Base-by-base conservation (phyloP, 257 asterid genomes). In the Rauvolfia tetraphylla region DNA sequence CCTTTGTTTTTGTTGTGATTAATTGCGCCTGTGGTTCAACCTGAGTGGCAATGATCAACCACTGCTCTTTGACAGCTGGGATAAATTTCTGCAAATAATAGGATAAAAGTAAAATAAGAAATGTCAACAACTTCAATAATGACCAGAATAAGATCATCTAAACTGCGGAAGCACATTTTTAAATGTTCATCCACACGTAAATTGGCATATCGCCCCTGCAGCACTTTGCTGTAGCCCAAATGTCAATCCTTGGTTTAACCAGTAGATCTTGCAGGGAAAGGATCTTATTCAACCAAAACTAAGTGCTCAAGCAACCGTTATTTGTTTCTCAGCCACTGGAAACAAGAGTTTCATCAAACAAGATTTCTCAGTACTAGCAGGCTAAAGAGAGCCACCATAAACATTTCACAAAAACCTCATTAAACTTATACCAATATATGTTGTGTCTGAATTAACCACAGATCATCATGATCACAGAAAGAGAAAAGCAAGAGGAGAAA, bases 51-150 rank as follows among this genome's bases (percentile, higher is more conserved):
- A 89, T 75, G 76, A 89, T 88, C 61, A 89, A 80, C 98, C 97
- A 92, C 80, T 87, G 92, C 71, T 91, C 96, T 86, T 88, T 88
- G 62, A 89, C 77, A 74, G 89, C 89, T 7, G 96, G 99, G 65
- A 91, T 76, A 93, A 83, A 90, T 88, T 89, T 90, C 99, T 95
- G 79, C 89, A 84, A 74, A 75, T 34, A 80, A 68, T n/a, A 84
- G 56, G 78, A 69, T 25, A 79, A 56, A 48, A 36, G 63, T 10
- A 73, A 70, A 15, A 72, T 20, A 29, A 69, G 12, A 68, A 29
- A 22, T 1, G 63, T 76, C 34, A 72, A 18, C 12, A 39, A 54
- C 48, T 3, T 14, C 5, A 71, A 11, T 2, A 36, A 33, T n/a
- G 11, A 9, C 41, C 48, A 57, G 13, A 38, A 59, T 25, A 20